Conservation (phyloP, 78 protist species). For the Dictyostelium purpureum region DNA sequence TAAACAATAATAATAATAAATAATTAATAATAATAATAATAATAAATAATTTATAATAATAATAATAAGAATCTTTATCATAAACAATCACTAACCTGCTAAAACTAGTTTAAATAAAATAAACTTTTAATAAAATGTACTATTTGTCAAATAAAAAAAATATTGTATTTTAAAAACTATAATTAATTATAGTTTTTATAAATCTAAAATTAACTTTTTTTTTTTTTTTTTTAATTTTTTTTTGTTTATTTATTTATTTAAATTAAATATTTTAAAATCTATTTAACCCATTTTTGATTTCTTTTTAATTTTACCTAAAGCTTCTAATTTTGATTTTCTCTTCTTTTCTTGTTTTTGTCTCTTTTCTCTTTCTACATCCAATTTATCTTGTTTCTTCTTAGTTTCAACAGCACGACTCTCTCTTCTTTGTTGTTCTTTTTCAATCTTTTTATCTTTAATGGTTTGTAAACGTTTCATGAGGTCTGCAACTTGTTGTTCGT, state of each 20-base stretch:
- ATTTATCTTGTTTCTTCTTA: not conserved
- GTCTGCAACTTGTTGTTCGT: slow-evolving; percentile 27
- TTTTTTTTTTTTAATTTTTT: not conserved
- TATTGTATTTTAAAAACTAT: not conserved
- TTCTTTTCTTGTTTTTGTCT: slow-evolving; percentile 43
- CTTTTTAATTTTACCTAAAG: slow-evolving; percentile 35
- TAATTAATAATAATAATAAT: too few relatives aligned
- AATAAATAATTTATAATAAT: too few relatives aligned
- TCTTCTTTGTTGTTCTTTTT: slow-evolving; percentile 30
- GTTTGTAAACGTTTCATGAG: slow-evolving; percentile 22
- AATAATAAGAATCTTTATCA: too few relatives aligned
- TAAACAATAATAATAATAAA: too few relatives aligned
- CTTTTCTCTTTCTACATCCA: not conserved
- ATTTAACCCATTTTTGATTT: slow-evolving; percentile 28
- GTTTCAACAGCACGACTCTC: not conserved
- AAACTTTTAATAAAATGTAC: too few relatives aligned
- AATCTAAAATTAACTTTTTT: not conserved
- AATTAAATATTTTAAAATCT: not conserved
- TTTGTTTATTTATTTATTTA: not conserved
- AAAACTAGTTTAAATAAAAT: too few relatives aligned
- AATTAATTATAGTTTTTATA: not conserved
- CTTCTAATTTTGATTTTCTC: slow-evolving; percentile 58
- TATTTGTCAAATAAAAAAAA: too few relatives aligned
- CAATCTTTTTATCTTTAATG: slow-evolving; percentile 55
- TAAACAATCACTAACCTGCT: too few relatives aligned